Evolutionary conservation across 108 stramenopile genomes (phyloP), one percentile per base, ranked within the genome.

Genomic region (Pseudonitzschia pungens): DNA sequence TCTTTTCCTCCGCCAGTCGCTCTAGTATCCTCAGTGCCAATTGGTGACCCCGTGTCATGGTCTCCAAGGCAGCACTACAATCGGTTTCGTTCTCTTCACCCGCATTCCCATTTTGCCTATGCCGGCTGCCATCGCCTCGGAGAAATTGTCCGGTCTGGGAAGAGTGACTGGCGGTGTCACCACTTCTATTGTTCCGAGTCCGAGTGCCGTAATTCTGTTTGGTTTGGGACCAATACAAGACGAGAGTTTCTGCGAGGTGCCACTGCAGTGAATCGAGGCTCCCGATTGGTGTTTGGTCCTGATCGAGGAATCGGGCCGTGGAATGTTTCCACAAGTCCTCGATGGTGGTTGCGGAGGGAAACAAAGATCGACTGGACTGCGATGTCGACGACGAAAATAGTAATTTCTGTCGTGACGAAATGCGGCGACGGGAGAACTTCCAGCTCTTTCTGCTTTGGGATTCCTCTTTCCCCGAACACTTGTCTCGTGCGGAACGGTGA

Each of bases 161-260:
- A 36, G 6, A 36, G 36, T 36, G 36, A 6, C 6, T 36, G 36
- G 36, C 36, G 36, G 36, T 36, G 36, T 6, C 6, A 6, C 36
- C 36, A 5, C 36, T 6, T 2, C 36, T 36, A 54, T 6, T 54
- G 53, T 54, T 0, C n/a, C 11, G 53, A 54, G 22, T 54, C 7
- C 15, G 53, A 54, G n/a, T n/a, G 15, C 53, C 22, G 15, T 54
- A 14, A 58, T 12, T 31, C 24, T 58, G 57, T 27, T 58, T 21
- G 26, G 0, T 21, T 15, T 31, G 57, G 26, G 63, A 24, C 75
- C 75, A 76, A 52, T 76, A 68, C 7, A 76, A 16, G 44, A 70
- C 42, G 40, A 76, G 62, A 1, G 77, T 71, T 40, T 77, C 77
- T 0, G 70, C 64, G 31, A 57, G 42, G 28, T 77, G 77, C 77